phyloP scores from a whole-genome alignment of 2,329 filamentous ascomycete species.

The Scopulariopsis brevicaulis region DNA sequence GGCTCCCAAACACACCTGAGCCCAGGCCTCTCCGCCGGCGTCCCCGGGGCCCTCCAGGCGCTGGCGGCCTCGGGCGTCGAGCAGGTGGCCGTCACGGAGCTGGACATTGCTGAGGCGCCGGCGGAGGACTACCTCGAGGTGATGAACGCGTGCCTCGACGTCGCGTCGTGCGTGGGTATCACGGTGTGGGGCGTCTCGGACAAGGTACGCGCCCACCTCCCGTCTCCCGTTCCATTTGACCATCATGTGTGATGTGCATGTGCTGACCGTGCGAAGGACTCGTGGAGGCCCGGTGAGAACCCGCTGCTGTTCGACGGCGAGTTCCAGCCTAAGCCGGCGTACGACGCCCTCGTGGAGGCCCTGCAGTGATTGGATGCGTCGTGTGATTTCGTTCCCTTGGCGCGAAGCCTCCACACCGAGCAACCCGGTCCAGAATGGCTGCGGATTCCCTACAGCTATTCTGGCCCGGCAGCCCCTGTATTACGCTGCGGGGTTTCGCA shows the following conservation, averaged over 20 bases:
- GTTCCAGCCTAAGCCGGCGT: constrained; percentile 39
- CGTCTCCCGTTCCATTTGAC: not conserved
- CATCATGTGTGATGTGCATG: not conserved
- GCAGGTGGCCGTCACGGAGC: constrained; percentile 55
- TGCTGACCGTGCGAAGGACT: constrained; percentile 18
- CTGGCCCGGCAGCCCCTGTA: too few relatives aligned
- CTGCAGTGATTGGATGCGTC: constrained; percentile 1
- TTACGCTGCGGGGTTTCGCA: too few relatives aligned
- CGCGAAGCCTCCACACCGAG: not conserved
- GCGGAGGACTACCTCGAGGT: constrained; percentile 45
- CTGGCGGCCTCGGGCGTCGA: constrained; percentile 35
- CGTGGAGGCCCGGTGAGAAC: constrained; percentile 35
- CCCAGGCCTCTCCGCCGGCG: constrained; percentile 19
- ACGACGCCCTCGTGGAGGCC: constrained; percentile 32
- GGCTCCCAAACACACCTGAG: constrained; percentile 43
- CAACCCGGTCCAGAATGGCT: too few relatives aligned
- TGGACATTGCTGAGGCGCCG: constrained; percentile 51
- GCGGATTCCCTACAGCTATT: too few relatives aligned
- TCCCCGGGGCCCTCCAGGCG: constrained; percentile 35
- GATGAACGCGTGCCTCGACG: constrained; percentile 43
- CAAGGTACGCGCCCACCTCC: constrained; percentile 7
- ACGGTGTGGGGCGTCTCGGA: constrained; percentile 50
- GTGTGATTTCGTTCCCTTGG: not conserved
- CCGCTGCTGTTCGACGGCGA: constrained; percentile 42
- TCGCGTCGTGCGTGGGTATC: constrained; percentile 51